A percentile compares a stretch with the other conserved stretches of the same genome.
Conservation (phyloP, 768 basidiomycete genomes). For the Agaricus subrufescens region DNA sequence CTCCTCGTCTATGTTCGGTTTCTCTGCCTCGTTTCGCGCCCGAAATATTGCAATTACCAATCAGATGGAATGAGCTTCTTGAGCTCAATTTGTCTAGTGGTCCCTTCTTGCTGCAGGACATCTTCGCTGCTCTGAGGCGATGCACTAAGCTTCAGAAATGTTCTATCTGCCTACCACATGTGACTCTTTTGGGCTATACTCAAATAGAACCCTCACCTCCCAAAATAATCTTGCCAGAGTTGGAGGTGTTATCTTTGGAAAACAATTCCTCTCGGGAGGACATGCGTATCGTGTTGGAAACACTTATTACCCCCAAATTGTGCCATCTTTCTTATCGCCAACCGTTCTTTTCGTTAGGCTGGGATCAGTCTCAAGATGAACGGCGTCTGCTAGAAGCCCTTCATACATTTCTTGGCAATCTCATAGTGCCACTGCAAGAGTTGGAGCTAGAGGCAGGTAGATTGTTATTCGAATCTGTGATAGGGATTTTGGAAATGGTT, state of each 20-base stretch:
- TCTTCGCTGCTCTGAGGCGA: not conserved
- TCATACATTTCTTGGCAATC: not conserved
- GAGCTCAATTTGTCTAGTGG: not conserved
- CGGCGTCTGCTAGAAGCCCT: not conserved
- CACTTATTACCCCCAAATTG: not conserved
- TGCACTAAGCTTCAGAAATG: not conserved
- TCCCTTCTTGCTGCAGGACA: not conserved
- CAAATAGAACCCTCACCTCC: not conserved
- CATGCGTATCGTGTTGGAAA: not conserved
- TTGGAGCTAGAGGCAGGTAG: not conserved
- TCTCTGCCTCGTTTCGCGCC: not conserved
- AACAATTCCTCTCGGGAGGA: not conserved
- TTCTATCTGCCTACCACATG: not conserved
- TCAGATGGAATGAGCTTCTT: conserved; percentile 2
- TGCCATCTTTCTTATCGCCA: not conserved
- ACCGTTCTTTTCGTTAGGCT: not conserved
- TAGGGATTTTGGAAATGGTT: not conserved
- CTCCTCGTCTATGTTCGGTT: not conserved
- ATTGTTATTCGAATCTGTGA: not conserved
- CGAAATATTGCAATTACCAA: not conserved
- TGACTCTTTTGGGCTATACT: not conserved
- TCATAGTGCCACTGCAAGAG: not conserved
- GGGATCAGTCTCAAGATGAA: not conserved
- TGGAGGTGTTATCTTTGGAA: not conserved
- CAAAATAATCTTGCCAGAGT: not conserved